phyloP scores from a whole-genome alignment of 2,329 filamentous ascomycete species.

The Calonectria crousiana region DNA sequence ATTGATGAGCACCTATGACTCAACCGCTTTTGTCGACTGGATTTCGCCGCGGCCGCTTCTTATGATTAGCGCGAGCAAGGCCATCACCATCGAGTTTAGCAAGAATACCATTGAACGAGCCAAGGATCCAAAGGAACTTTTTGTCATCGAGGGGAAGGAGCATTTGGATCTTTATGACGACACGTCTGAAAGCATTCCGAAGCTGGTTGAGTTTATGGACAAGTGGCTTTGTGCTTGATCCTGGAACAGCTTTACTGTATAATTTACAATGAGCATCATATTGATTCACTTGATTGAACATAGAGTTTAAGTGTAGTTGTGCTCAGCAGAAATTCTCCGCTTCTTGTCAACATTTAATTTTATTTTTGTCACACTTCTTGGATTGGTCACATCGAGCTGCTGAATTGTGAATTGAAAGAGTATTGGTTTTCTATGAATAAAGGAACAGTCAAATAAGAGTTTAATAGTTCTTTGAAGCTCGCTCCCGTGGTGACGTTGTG shows the following conservation, averaged over 20 bases:
- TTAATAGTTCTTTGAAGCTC: too few species aligned
- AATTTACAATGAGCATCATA: background rate
- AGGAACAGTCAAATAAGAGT: too few species aligned
- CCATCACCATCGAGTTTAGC: background rate
- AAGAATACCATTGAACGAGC: background rate
- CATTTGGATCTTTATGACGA: background rate
- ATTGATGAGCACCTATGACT: background rate
- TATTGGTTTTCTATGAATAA: too few species aligned
- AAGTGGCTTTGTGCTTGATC: background rate
- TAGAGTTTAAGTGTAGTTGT: background rate
- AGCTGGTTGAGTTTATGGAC: background rate
- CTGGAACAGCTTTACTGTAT: background rate
- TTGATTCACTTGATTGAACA: background rate
- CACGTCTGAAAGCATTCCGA: background rate
- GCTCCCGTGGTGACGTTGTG: too few species aligned
- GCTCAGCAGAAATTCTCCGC: background rate
- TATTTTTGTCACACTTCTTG: too few species aligned
- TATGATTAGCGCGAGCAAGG: background rate
- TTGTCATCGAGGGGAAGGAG: background rate
- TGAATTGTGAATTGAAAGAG: too few species aligned
- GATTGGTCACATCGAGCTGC: too few species aligned
- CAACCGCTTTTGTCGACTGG: background rate
- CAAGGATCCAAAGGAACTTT: background rate
- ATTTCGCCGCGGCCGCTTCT: background rate
- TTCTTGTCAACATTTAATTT: background rate